Conservation (phyloP, 2,329 filamentous ascomycete species). For the Fusarium siculi region DNA sequence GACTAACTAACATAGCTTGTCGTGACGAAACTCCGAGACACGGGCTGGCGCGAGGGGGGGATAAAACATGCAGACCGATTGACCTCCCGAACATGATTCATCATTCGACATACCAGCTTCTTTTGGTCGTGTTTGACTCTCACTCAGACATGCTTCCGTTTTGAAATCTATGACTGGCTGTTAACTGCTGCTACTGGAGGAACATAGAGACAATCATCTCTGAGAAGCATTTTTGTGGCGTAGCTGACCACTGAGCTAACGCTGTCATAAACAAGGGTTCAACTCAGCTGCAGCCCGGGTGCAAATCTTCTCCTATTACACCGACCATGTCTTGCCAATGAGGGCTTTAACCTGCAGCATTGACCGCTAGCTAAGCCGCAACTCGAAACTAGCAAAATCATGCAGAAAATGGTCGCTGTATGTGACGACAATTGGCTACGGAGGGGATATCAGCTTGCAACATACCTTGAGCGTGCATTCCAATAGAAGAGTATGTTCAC, state of each 20-base stretch:
- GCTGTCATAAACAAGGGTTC: background rate
- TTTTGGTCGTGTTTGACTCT: too few species aligned
- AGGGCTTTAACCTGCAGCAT: background rate
- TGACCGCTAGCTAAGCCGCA: background rate
- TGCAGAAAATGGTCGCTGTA: background rate
- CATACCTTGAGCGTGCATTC: background rate
- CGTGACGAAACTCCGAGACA: background rate
- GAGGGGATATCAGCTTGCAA: background rate
- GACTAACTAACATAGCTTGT: background rate
- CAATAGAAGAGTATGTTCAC: too few species aligned
- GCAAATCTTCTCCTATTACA: background rate
- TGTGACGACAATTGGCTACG: background rate
- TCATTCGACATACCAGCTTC: too few species aligned
- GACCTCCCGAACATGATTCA: background rate
- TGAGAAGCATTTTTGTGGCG: background rate
- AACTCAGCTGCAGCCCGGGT: background rate
- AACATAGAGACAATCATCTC: background rate
- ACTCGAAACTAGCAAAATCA: background rate
- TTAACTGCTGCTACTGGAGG: too few species aligned
- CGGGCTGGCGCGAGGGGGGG: background rate
- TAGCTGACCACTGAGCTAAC: background rate
- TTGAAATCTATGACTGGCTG: rapidly evolving
- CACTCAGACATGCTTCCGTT: background rate
- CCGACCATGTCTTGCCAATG: background rate
- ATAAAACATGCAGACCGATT: background rate